Evolutionary conservation across 805 yeast species (phyloP).

Genomic region (Schwanniomyces sp.): DNA sequence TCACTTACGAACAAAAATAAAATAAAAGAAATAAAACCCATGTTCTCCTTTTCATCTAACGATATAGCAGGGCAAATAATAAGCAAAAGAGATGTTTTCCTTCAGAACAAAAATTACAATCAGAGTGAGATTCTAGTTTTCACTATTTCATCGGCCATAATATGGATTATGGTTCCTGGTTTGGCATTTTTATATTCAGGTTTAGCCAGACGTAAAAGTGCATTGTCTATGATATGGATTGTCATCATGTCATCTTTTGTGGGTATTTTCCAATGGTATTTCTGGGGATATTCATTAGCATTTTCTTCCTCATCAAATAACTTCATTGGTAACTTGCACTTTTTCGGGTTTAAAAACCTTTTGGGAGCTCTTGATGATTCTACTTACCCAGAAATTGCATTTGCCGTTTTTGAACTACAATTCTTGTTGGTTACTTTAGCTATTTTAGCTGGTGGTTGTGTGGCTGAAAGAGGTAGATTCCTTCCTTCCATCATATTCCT

Average conservation of each 20-base stretch:
- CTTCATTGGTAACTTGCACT: constrained; percentile 83
- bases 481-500: constrained; percentile 80
- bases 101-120: constrained; percentile 32
- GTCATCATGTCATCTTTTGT: constrained; percentile 71
- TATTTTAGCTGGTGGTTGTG: constrained; percentile 83
- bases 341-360: constrained; percentile 80
- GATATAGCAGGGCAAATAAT: constrained; percentile 13
- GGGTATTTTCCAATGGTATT: constrained; percentile 89
- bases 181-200: constrained; percentile 92
- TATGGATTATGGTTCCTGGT: constrained; percentile 93
- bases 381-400: constrained; percentile 78
- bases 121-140: constrained; percentile 38
- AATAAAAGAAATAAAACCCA: not conserved
- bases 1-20: not conserved
- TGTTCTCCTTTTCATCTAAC: not conserved
- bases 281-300: constrained; percentile 97
- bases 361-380: constrained; percentile 42
- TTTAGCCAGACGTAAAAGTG: constrained; percentile 85
- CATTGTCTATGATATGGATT: constrained; percentile 81
- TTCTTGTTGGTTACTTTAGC: constrained; percentile 90
- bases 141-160: constrained; percentile 64
- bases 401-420: constrained; percentile 86
- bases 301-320: constrained; percentile 81
- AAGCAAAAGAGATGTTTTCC: constrained; percentile 32
- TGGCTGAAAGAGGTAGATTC: constrained; percentile 88